Percentiles rank a stretch among this genome's conserved stretches.
phyloP scores from a whole-genome alignment of 352 stramenopile species.

The Globisporangium canariense region DNA sequence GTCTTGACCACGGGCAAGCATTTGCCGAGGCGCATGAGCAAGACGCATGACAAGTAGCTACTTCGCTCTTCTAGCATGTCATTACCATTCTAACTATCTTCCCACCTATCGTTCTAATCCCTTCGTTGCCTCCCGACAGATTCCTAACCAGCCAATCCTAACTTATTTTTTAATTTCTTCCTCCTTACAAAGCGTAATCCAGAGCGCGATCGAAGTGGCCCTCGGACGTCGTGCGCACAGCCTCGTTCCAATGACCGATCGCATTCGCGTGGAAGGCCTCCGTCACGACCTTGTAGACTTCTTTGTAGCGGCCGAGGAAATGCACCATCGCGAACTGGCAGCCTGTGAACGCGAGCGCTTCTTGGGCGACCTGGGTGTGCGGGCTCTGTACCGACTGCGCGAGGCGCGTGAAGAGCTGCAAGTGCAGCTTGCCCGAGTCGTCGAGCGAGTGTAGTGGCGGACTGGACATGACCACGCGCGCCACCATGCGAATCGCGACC shows the following conservation, averaged over 20 bases:
- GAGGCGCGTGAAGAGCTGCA: conserved; percentile 56
- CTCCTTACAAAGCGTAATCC: conserved; percentile 50
- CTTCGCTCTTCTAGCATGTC: conserved; percentile 1
- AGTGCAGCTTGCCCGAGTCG: conserved; percentile 25
- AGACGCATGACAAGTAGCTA: background rate
- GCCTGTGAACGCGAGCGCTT: conserved; percentile 77
- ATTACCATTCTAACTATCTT: conserved; percentile 5
- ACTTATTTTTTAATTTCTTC: background rate
- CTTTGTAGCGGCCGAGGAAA: conserved; percentile 61
- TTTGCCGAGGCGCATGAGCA: too few species aligned
- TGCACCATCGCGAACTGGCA: conserved; percentile 80
- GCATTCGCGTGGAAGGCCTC: conserved; percentile 60
- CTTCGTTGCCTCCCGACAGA: background rate
- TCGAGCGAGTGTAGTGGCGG: conserved; percentile 55
- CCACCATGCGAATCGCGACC: conserved; percentile 73
- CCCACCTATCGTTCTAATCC: background rate
- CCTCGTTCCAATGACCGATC: conserved; percentile 68
- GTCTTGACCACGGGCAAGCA: background rate
- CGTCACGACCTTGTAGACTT: conserved; percentile 64
- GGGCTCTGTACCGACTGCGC: conserved; percentile 53
- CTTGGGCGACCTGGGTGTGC: conserved; percentile 72
- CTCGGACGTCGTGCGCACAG: conserved; percentile 62
- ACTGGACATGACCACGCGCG: conserved; percentile 83
- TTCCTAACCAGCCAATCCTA: background rate
- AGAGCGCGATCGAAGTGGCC: conserved; percentile 71